A percentile compares a stretch with the other conserved stretches of the same genome.
Conservation (phyloP, 495 filamentous ascomycete species). For the Xylaria acuta region DNA sequence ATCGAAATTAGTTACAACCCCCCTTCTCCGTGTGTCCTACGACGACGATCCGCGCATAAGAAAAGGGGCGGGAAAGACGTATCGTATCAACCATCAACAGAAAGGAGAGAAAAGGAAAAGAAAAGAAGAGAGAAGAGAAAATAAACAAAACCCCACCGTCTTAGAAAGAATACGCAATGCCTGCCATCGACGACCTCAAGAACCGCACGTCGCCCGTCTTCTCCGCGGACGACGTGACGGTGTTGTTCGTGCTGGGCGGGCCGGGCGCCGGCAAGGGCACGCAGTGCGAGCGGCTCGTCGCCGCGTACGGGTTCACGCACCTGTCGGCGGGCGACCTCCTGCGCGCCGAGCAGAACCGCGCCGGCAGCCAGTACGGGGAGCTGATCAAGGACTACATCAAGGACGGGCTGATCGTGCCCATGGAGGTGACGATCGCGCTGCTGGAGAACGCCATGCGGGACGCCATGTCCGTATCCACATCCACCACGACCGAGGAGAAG, state of each 20-base stretch:
- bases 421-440: slow-evolving; percentile 95
- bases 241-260: slow-evolving; percentile 85
- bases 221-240: slow-evolving; percentile 77
- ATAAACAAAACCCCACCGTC: background rate
- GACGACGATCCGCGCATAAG: background rate
- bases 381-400: slow-evolving; percentile 90
- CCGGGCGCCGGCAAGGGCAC: slow-evolving; percentile 82
- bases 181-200: slow-evolving; percentile 44
- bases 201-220: slow-evolving; percentile 73
- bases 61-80: background rate
- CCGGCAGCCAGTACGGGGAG: slow-evolving; percentile 83
- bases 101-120: background rate
- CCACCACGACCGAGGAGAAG: slow-evolving; percentile 24
- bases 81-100: background rate
- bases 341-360: slow-evolving; percentile 87
- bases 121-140: background rate
- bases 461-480: slow-evolving; percentile 47
- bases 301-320: slow-evolving; percentile 91
- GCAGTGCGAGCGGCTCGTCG: slow-evolving; percentile 87
- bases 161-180: slow-evolving; percentile 35
- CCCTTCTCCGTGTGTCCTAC: background rate
- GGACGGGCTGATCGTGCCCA: slow-evolving; percentile 93
- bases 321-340: slow-evolving; percentile 93
- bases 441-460: slow-evolving; percentile 87
- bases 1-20: background rate